Evolutionary conservation across 2,329 filamentous ascomycete species (phyloP), one percentile per base, ranked within the genome.

Genomic region (Aotearoamyces nothofagi): DNA sequence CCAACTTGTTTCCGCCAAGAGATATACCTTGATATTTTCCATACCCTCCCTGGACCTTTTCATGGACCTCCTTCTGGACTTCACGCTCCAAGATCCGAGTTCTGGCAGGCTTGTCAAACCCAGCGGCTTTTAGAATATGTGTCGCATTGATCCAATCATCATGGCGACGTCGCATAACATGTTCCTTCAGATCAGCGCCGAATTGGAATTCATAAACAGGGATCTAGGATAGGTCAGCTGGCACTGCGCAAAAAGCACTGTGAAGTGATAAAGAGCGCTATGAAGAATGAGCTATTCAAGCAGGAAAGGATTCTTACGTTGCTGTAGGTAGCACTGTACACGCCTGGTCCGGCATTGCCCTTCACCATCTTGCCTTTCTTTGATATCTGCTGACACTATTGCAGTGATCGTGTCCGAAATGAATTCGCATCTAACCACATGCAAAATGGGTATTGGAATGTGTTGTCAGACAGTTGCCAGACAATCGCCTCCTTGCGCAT

Each of bases 121-220:
- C 87, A 37, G 90, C 90, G 22, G 92, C 83, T 51, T 98, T 98
- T 27, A 98, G 61, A 35, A 98, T 96, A 50, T 98, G 90, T 30
- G 90, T 98, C n/a, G 90, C 90, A 62, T 98, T 98, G 58, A 98
- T 90, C 84, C 87, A 98, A 55, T 96, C 75, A 54, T 98, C 90
- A 30, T 74, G 69, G 35, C 87, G 75, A 28, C 90, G 73, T 53
- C 90, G 78, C 90, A 98, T 98, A 40, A 96, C 80, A 80, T 94
- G 83, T 45, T 78, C 69, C 49, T 78, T 75, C 17, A 74, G 50
- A 50, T 92, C 83, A 40, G 63, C 65, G 19, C 77, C 82, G 44
- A 92, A 77, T 51, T 92, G 84, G 56, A 73, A 90, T 51, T 96
- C 90, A 51, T 90, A 94, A 8, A 96, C 87, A 19, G 87, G 87